Evolutionary conservation across 345 rosid genomes (phyloP), one percentile per base, ranked within the genome.

Genomic region (Pelargonium nanum): DNA sequence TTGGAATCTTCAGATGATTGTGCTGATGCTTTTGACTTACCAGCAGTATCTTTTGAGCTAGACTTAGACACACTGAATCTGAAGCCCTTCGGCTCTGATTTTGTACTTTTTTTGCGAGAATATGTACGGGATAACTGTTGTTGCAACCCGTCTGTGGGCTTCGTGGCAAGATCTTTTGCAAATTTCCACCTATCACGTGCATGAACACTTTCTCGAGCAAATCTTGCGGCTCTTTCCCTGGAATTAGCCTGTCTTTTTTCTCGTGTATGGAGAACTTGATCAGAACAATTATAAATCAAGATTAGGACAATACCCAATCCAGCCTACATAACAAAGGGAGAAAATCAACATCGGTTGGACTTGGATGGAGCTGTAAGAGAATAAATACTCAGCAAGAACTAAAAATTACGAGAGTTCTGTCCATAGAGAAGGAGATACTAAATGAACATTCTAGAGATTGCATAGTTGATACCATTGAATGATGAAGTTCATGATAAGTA

Each of bases 121-220:
- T 85, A 84, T 60, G 91, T 84, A 40, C 77, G 75, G 30, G 96
- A 85, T 32, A 91, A 56, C 53, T 82, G 85, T 55, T 77, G 66
- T 58, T 83, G 80, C 61, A 88, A 66, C 60, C 93, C 96, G 22
- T 66, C 1, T 28, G 74, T 76, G 53, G 56, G 76, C 68, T 82
- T 82, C 73, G 78, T 85, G 55, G 91, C 87, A 59, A 58, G 68
- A 63, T 75, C 73, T 78, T 67, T 84, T 62, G 96, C 95, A 21
- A 30, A 32, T 75, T 82, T 87, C 97, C 97, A 87, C 65, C 91
- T 81, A 66, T 91, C 87, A 20, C 90, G 82, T 68, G 97, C 97
- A 72, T 85, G 96, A 63, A 86, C 85, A 40, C 93, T 91, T 78
- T 84, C 97, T 66, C 81, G 77, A 55, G 87, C 95, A 28, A 87